These are phyloP conservation scores for Naegleria lovaniensis DNA, from an alignment of 208 protist species.

Conservation along the genomic window DNA sequence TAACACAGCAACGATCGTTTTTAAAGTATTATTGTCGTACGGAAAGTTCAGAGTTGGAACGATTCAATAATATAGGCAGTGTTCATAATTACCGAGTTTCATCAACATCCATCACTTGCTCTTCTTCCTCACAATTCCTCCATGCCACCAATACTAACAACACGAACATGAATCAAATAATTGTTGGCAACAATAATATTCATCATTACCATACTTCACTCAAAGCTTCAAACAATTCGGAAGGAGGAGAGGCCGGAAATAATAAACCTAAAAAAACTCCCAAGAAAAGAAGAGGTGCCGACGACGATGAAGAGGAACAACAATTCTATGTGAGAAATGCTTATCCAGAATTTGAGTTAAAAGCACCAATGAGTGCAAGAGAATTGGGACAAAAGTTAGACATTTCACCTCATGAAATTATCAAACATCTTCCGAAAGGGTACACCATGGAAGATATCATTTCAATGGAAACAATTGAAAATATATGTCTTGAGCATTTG, in stretches of 20 bases:
- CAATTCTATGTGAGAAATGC: not conserved
- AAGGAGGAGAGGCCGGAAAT: not conserved
- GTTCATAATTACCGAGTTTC: too few species aligned
- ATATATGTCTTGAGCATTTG: not conserved
- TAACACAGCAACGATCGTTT: too few species aligned
- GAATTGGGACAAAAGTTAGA: not conserved
- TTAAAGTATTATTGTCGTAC: too few species aligned
- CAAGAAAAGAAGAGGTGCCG: not conserved
- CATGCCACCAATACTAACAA: too few species aligned
- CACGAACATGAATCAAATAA: too few species aligned
- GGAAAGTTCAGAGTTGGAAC: too few species aligned
- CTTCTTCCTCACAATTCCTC: too few species aligned
- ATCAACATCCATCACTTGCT: too few species aligned
- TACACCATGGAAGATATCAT: not conserved
- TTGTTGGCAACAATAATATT: too few species aligned
- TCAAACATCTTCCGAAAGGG: not conserved
- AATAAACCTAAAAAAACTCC: not conserved
- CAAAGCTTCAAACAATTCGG: too few species aligned
- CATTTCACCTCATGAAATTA: not conserved
- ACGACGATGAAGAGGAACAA: not conserved
- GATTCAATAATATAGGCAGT: too few species aligned
- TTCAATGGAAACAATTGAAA: constrained; percentile 5
- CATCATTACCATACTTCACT: too few species aligned
- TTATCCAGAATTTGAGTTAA: not conserved
- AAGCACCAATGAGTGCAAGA: constrained; percentile 10